Conservation (phyloP, 176 grass and related monocot species). For the Lolium multiflorum region DNA sequence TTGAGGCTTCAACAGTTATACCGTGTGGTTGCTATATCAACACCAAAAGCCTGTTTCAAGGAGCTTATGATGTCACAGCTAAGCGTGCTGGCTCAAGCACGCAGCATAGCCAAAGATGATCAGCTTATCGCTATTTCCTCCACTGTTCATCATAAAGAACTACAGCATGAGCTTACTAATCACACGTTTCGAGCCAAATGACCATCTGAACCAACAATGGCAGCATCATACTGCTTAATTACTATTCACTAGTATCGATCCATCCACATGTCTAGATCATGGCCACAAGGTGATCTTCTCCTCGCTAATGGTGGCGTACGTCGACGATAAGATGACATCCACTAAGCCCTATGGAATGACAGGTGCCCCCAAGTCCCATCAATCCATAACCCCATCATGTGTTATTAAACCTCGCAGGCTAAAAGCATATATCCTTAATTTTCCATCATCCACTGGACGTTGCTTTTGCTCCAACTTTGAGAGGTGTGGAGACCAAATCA, state of each 20-base stretch:
- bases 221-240: not conserved
- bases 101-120: too few relatives aligned
- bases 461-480: slow-evolving; percentile 38
- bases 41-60: too few relatives aligned
- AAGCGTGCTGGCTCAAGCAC: not conserved
- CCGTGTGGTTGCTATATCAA: too few relatives aligned
- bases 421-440: slow-evolving; percentile 41
- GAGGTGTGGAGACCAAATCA: slow-evolving; percentile 28
- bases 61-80: not conserved
- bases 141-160: not conserved
- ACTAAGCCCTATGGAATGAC: slow-evolving; percentile 39
- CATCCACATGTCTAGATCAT: slow-evolving; percentile 37
- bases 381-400: slow-evolving; percentile 34
- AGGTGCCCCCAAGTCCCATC: slow-evolving; percentile 30
- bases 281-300: slow-evolving; percentile 33
- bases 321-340: slow-evolving; percentile 41
- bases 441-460: slow-evolving; percentile 28
- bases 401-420: slow-evolving; percentile 35
- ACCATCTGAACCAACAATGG: not conserved
- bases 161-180: not conserved
- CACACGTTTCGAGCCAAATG: not conserved
- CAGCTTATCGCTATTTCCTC: not conserved
- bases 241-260: not conserved
- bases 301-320: slow-evolving; percentile 6
- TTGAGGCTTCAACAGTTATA: too few relatives aligned